These are phyloP conservation scores for Puccinia novopanici DNA, from an alignment of 1,284 basidiomycete genomes.

Conservation along the genomic window DNA sequence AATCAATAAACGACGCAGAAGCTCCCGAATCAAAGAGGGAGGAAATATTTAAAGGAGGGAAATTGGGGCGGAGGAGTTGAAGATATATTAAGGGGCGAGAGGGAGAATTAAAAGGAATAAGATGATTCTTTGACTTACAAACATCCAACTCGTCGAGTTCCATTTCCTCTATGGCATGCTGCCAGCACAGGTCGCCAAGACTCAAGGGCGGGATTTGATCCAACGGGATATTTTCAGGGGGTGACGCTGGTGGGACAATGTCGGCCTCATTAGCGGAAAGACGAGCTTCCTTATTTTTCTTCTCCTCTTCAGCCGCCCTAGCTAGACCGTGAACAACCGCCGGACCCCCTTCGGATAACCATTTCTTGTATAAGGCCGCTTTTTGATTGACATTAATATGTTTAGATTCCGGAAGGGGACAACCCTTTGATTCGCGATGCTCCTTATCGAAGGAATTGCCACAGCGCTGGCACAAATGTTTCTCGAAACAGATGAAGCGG, in stretches of 20 bases:
- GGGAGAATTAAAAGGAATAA: neutral
- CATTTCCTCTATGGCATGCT: neutral
- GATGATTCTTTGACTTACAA: neutral
- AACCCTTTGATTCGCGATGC: neutral
- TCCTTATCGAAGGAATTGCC: neutral
- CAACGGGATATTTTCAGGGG: no score
- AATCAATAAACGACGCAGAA: conserved; percentile 3
- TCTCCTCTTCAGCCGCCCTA: no score
- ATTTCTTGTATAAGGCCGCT: no score
- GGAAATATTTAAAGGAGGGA: neutral
- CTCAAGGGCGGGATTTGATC: neutral
- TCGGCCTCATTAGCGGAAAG: no score
- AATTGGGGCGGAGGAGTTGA: no score
- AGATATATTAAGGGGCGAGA: neutral
- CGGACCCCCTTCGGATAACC: no score
- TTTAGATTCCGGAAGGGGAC: no score
- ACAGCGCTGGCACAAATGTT: neutral
- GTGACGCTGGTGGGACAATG: no score
- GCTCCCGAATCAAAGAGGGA: neutral
- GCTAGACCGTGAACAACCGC: no score
- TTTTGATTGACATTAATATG: no score
- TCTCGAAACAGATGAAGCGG: neutral
- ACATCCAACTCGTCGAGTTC: neutral
- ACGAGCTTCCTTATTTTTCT: no score
- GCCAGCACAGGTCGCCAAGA: neutral